These are phyloP conservation scores for Chlorella sorokiniana DNA, from an alignment of 139 green algal genomes.

Conservation along the genomic window DNA sequence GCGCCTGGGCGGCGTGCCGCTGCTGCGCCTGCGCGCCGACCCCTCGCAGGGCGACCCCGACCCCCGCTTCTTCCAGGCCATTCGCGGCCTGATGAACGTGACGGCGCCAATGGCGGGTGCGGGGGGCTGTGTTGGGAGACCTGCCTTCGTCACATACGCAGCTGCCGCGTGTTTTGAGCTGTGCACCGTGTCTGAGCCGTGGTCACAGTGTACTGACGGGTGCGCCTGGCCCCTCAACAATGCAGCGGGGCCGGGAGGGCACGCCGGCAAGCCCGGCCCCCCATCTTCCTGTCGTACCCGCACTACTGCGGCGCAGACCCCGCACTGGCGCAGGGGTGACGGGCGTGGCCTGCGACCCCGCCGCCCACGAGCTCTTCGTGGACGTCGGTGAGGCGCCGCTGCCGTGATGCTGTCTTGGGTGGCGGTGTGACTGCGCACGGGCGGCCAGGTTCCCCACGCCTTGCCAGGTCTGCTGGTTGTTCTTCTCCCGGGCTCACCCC, in stretches of 20 bases:
- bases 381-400: conserved; percentile 32
- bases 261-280: conserved; percentile 26
- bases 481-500: not conserved
- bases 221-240: not conserved
- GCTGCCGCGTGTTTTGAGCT: too few species aligned
- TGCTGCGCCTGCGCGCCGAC: conserved; percentile 42
- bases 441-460: not conserved
- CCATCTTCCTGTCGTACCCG: conserved; percentile 49
- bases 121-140: not conserved
- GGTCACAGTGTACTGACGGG: not conserved
- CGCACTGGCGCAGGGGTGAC: conserved; percentile 29
- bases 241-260: conserved; percentile 19
- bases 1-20: conserved; percentile 12
- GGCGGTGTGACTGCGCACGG: not conserved
- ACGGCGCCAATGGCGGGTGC: conserved; percentile 33
- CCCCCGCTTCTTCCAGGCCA: conserved; percentile 40
- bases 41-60: conserved; percentile 6
- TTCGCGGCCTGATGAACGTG: conserved; percentile 53
- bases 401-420: not conserved
- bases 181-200: too few species aligned
- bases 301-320: conserved; percentile 50
- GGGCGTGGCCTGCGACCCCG: conserved; percentile 38
- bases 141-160: too few species aligned
- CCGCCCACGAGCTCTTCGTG: conserved; percentile 36
- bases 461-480: not conserved